Evolutionary conservation across 371 early-diverging fungal species (phyloP), one percentile per base, ranked within the genome.

Genomic region (Batrachochytrium dendrobatidis): DNA sequence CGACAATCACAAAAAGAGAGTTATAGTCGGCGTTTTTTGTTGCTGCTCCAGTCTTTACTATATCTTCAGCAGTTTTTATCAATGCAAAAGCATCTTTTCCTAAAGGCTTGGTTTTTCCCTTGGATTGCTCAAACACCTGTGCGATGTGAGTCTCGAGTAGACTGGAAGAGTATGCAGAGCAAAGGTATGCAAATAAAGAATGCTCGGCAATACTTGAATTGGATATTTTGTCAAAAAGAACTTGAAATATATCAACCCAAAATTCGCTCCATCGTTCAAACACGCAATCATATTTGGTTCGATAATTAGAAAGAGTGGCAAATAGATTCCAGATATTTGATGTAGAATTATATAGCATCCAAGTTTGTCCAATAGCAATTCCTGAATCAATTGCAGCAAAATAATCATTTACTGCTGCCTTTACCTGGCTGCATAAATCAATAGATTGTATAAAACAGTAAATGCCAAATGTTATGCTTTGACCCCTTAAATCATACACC

Each of bases 11-110:
- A 8, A 51, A 51, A 6, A 51, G 51, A 3, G 51, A 51, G 51
- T 51, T 51, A 24, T 51, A 51, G 22, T 51, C 51, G 24, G 51
- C 51, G n/a, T 51, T 10, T 32, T 51, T 51, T 24, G 51, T 32
- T 6, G 10, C 5, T 3, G 32, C 30, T 30, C 51, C 25, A 7
- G 3, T 8, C 51, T 51, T 51, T 12, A 51, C 12, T n/a, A 29
- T 29, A 2, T 51, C 51, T n/a, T 51, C 51, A 3, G 51, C 25
- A 6, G 4, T 24, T 22, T 51, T 51, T 12, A 24, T 7, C 46
- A 45, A 5, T 29, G 51, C 5, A 18, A 32, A 3, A 3, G 7
- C 51, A 24, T 51, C 51, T 32, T 51, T 51, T 4, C 51, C 25
- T 12, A 3, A 12, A 17, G 51, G 24, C n/a, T 51, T 51, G 8